Evolutionary conservation across 2,329 filamentous ascomycete genomes (phyloP), one percentile per base, ranked within the genome.

Genomic region (Aspergillus pseudoviridinutans): DNA sequence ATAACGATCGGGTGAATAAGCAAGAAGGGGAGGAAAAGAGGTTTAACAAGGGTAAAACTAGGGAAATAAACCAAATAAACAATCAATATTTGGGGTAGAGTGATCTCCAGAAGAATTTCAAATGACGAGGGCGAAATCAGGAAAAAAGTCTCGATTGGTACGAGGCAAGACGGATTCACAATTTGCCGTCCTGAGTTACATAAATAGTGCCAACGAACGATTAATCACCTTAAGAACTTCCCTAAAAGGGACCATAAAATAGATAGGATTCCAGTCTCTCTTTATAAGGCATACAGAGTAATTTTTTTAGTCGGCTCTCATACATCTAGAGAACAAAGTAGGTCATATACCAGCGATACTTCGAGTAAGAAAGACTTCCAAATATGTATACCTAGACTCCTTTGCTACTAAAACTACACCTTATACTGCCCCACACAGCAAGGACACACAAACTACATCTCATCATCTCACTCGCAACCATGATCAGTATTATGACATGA

Each of bases 171-270:
- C 56, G 53, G 49, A 46, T 28, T 50, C 46, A 52, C 56, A 59
- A 50, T 58, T 59, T 61, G 56, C 61, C 54, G 56, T 59, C 54
- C 54, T 61, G 57, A 38, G 32, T 38, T 38, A 35, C 32, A 35
- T 57, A 59, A 35, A 50, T 38, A 14, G 27, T 32, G 27, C 52
- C 38, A 47, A 47, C 42, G 41, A 53, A n/a, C 44, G 28, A 12
- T 1, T 12, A 29, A 51, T 49, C 24, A 29, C 12, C 14, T 35
- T 5, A 27, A 54, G 24, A 46, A 41, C 46, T 50, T 35, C n/a
- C 35, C 42, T 41, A 46, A 24, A 24, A 44, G 41, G n/a, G 10
- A 44, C n/a, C 8, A 44, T 44, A 20, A 4, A 22, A 4, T 10
- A 12, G 41, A 44, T 44, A 22, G 41, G 20, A 20, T 20, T 10